Evolutionary conservation across 768 basidiomycete species (phyloP), one percentile per base, ranked within the genome.

Genomic region (Symmetrospora coprosmae): DNA sequence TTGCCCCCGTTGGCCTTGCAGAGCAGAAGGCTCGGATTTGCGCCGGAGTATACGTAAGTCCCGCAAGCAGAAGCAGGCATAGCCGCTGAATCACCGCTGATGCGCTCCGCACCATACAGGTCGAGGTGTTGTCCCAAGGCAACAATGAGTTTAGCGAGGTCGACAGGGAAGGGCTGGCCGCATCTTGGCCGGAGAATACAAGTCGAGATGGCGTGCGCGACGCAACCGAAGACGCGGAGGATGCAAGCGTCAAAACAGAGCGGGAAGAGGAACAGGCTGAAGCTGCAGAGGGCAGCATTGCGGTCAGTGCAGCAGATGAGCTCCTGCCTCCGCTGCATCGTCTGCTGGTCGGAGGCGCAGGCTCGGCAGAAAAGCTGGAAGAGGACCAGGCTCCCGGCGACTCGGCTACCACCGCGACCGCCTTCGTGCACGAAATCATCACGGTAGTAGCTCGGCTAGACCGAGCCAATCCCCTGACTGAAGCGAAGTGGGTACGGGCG

Each of bases 401-500:
- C n/a, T n/a, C n/a, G n/a, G n/a, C n/a, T n/a, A n/a, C n/a, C n/a
- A n/a, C n/a, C n/a, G 4, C 53, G 21, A 27, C 50, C 5, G 21
- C 45, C 2, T 60, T 55, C 23, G 40, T 52, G 28, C 48, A 47
- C 25, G 63, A 67, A 9, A 78, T 78, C 28, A 69, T 85, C 19
- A 80, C 78, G n/a, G 74, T 94, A 45, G 68, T 80, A 9, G 82
- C 85, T 23, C 79, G 88, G 73, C 79, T 97, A 63, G 92, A 99
- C 72, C 86, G 80, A 59, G 81, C 80, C 31, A 81, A 85, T 60
- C 94, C 94, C 0, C 74, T 97, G 33, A 90, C 89, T 16, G 90
- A 96, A 71, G 89, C 94, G 6, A 86, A 88, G 71, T 99, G 92
- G 94, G 88, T 89, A 35, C 87, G 89, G 72, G 84, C 85, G 7